Evolutionary conservation across 345 rosid species (phyloP).

Genomic region (Clarkia xantiana): DNA sequence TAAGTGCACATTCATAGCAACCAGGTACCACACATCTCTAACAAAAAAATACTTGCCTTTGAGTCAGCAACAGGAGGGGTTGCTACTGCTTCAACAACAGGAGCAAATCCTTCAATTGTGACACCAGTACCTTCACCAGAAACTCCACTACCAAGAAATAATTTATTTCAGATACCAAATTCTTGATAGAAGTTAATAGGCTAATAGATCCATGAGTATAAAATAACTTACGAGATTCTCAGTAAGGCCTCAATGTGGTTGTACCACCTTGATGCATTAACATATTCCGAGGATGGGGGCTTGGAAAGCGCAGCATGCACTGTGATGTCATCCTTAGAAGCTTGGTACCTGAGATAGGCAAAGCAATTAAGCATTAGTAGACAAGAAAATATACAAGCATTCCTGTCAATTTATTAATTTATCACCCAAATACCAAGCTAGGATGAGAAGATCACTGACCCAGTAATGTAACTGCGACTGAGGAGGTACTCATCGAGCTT

Average conservation of each 20-base stretch:
- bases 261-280: conserved; percentile 72
- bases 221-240: conserved; percentile 74
- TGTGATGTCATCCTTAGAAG: conserved; percentile 79
- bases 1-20: not conserved
- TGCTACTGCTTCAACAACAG: conserved; percentile 35
- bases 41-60: conserved; percentile 30
- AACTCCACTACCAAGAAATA: conserved; percentile 43
- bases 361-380: not conserved
- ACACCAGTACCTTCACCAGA: conserved; percentile 77
- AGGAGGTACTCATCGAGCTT: conserved; percentile 78
- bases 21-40: not conserved
- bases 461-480: conserved; percentile 70
- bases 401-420: no score
- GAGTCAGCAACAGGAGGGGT: conserved; percentile 67
- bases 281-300: conserved; percentile 47
- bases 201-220: not conserved
- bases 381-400: no score
- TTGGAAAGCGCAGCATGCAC: conserved; percentile 44
- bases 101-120: conserved; percentile 44
- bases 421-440: no score
- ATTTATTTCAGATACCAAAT: not conserved
- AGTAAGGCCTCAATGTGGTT: conserved; percentile 72
- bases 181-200: no score
- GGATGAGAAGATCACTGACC: conserved; percentile 25
- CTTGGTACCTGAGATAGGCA: conserved; percentile 43